Conservation (phyloP, 2,329 filamentous ascomycete species). For the Alternaria atra region DNA sequence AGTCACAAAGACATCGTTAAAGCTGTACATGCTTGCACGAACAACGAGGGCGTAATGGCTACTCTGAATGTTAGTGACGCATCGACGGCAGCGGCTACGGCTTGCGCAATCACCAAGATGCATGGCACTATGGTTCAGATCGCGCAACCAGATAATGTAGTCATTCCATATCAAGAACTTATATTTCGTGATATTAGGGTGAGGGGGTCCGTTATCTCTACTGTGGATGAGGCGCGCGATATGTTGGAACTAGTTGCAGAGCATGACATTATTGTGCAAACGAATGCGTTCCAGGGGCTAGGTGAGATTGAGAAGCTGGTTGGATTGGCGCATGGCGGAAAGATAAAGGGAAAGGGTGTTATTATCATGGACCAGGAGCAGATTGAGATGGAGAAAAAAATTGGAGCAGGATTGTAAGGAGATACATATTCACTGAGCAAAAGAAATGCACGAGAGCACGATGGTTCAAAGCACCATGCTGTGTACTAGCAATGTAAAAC, state of each 20-base stretch:
- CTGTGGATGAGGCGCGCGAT: not conserved
- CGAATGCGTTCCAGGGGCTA: not conserved
- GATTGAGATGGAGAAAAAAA: not conserved
- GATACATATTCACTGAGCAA: not conserved
- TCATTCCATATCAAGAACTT: conserved; percentile 57
- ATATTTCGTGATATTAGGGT: conserved; percentile 64
- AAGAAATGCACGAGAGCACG: not conserved
- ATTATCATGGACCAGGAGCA: not conserved
- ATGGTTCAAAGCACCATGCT: not conserved
- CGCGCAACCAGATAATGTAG: conserved; percentile 54
- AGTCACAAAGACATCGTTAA: not conserved
- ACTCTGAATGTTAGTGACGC: conserved; percentile 48
- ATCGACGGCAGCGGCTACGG: conserved; percentile 58
- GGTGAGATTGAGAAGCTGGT: not conserved
- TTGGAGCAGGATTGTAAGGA: not conserved
- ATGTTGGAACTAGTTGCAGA: not conserved
- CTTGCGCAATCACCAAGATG: conserved; percentile 66
- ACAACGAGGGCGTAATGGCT: not conserved
- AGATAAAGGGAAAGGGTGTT: not conserved
- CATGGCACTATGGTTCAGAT: conserved; percentile 68
- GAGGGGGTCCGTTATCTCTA: not conserved
- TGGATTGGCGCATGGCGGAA: not conserved
- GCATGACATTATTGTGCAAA: not conserved
- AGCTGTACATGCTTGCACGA: not conserved
- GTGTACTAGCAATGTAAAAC: not conserved